phyloP scores from a whole-genome alignment of 2,329 filamentous ascomycete genomes.

The Fusarium napiforme region DNA sequence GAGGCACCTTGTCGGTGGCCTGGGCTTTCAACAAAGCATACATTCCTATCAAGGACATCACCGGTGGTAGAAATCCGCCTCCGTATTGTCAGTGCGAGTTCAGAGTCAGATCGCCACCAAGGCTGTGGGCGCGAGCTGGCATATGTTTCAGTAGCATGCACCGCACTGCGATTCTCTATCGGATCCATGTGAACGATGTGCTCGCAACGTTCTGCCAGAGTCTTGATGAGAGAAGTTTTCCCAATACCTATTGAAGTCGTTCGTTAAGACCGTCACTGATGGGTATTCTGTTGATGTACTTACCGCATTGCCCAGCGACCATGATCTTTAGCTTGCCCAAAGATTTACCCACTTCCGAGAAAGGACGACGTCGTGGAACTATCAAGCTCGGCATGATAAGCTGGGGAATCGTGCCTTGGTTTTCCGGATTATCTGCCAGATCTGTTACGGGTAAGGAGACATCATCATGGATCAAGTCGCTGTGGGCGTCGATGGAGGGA shows the following conservation, averaged over 20 bases:
- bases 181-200: constrained; percentile 95
- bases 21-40: constrained; percentile 92
- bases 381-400: constrained; percentile 97
- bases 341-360: constrained; percentile 85
- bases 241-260: constrained; percentile 70
- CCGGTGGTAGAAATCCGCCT: constrained; percentile 75
- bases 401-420: constrained; percentile 66
- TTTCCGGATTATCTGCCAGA: constrained; percentile 28
- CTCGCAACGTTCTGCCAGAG: constrained; percentile 85
- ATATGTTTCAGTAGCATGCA: constrained; percentile 72
- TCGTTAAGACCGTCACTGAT: constrained; percentile 1
- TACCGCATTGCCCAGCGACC: constrained; percentile 82
- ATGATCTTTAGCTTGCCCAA: constrained; percentile 91
- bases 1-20: constrained; percentile 67
- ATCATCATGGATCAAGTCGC: constrained; percentile 40
- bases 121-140: constrained; percentile 88
- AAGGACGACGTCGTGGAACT: constrained; percentile 89
- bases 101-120: constrained; percentile 86
- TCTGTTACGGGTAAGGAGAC: constrained; percentile 25
- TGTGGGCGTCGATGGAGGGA: constrained; percentile 51
- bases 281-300: constrained; percentile 5
- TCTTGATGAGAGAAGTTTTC: constrained; percentile 89
- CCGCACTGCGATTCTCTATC: constrained; percentile 51
- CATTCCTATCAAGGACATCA: constrained; percentile 85
- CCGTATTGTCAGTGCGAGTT: constrained; percentile 67